A percentile compares a stretch with the other conserved stretches of the same genome.
Conservation (phyloP, 352 stramenopile genomes). For the Blastocystis sp. region DNA sequence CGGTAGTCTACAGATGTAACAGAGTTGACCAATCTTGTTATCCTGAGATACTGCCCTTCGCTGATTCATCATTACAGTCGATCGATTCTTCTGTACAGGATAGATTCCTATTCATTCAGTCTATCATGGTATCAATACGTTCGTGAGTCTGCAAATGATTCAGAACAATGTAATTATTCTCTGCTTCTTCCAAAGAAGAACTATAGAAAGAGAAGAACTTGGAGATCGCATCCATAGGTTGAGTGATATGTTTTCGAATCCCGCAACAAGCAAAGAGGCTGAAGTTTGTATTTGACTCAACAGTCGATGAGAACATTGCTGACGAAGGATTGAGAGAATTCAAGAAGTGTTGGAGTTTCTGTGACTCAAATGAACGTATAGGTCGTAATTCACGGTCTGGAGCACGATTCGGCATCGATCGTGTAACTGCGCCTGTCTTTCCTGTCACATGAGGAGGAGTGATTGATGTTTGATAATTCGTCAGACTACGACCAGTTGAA, state of each 20-base stretch:
- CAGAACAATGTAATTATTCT: not conserved
- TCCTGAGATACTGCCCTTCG: not conserved
- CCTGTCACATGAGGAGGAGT: not conserved
- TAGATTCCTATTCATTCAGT: not conserved
- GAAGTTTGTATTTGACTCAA: not conserved
- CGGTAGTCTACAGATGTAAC: constrained; percentile 28
- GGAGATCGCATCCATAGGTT: not conserved
- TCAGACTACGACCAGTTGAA: not conserved
- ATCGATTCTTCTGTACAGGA: not conserved
- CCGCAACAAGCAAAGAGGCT: not conserved
- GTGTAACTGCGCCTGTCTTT: too few relatives aligned
- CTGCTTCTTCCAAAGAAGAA: not conserved
- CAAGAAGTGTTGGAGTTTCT: too few relatives aligned
- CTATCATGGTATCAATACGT: not conserved
- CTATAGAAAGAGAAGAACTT: not conserved
- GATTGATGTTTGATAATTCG: not conserved
- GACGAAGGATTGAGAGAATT: too few relatives aligned
- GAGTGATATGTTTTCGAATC: not conserved
- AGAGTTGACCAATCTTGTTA: not conserved
- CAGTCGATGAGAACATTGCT: not conserved
- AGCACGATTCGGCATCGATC: too few relatives aligned
- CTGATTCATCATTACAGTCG: not conserved
- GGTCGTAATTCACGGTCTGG: too few relatives aligned
- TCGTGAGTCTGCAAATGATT: not conserved
- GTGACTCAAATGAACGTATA: too few relatives aligned